These are phyloP conservation scores for Apiospora koreana DNA, from an alignment of 2,329 filamentous ascomycete species.

Conservation along the genomic window DNA sequence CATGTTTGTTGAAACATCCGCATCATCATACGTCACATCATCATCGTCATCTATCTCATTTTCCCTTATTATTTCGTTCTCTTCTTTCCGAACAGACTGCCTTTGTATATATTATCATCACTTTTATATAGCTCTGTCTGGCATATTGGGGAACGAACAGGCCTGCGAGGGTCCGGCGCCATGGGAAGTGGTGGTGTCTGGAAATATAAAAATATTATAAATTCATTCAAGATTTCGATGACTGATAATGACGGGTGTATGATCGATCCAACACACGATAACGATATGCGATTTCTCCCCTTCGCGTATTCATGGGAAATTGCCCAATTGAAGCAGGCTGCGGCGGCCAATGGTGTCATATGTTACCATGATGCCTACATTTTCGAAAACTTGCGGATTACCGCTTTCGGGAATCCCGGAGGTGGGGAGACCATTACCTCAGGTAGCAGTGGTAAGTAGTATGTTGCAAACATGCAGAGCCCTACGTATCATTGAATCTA, in stretches of 20 bases:
- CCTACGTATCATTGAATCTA: too few relatives aligned
- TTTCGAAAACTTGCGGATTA: neutral
- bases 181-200: neutral
- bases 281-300: too few relatives aligned
- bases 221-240: neutral
- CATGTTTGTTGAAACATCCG: neutral
- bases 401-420: neutral
- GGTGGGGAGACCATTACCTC: too few relatives aligned
- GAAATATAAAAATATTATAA: neutral
- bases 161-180: neutral
- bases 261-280: neutral
- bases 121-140: neutral
- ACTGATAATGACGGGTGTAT: neutral
- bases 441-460: too few relatives aligned
- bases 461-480: too few relatives aligned
- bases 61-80: too few relatives aligned
- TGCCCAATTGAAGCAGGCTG: too few relatives aligned
- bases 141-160: neutral
- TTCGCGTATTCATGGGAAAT: too few relatives aligned
- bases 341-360: neutral
- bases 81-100: neutral
- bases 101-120: neutral
- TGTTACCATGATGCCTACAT: neutral
- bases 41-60: neutral
- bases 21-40: neutral